Percentiles rank a stretch among this genome's conserved stretches.
Evolutionary conservation across 2,329 filamentous ascomycete genomes (phyloP).

Genomic region (Byssoonygena ceratinophila): DNA sequence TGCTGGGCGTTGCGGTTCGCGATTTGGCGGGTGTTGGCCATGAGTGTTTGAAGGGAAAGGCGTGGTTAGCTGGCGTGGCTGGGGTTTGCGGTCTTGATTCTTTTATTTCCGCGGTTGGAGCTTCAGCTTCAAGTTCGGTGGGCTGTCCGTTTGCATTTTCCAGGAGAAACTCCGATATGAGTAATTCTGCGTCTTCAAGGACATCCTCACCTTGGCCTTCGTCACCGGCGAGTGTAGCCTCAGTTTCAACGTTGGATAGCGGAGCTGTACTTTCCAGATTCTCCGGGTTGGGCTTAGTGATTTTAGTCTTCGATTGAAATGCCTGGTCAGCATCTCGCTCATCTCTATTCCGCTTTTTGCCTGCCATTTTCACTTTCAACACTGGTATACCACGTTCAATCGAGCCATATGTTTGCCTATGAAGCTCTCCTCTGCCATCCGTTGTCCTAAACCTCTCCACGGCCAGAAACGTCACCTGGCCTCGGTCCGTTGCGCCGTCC

Average conservation of each 20-base stretch:
- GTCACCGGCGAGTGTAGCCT: neutral
- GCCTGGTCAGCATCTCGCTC: neutral
- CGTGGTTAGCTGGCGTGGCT: neutral
- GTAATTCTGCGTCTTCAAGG: neutral
- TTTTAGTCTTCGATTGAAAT: neutral
- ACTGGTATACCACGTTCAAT: slow-evolving; percentile 5
- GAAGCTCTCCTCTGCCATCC: neutral
- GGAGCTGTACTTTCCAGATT: neutral
- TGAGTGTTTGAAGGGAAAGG: neutral
- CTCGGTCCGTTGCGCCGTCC: neutral
- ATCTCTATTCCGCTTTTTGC: neutral
- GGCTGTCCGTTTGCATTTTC: neutral
- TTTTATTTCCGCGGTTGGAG: neutral
- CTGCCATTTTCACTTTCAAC: neutral
- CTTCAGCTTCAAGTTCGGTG: neutral
- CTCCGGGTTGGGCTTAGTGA: neutral
- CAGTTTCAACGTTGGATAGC: neutral
- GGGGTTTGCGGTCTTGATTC: neutral
- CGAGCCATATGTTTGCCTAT: neutral
- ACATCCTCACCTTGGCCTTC: neutral
- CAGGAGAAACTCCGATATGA: neutral
- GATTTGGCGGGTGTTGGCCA: neutral
- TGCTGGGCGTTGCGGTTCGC: neutral
- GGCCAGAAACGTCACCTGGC: slow-evolving; percentile 21
- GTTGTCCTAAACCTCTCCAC: slow-evolving; percentile 19